Base-by-base conservation (phyloP, 75 land plant genomes). In the Chamaecyparis obtusa region DNA sequence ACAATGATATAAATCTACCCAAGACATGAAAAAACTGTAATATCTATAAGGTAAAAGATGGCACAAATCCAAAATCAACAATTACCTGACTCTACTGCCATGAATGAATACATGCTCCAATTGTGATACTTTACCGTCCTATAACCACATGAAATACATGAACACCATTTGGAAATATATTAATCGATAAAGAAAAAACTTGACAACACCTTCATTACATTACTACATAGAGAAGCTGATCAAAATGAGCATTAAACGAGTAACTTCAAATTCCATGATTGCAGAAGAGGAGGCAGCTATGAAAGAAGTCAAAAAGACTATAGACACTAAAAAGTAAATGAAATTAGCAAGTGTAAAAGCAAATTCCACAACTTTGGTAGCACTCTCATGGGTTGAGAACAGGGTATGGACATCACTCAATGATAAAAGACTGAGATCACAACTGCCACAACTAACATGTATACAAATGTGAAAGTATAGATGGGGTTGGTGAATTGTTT, bases 21-120 rank as follows among this genome's bases (percentile, higher is more conserved):
- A 56, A n/a, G 64, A 54, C 51, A 17, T 51, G 41, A 87, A 37
- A 17, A 88, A 32, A 84, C 11, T 17, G 69, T 30, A 3, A 27
- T 87, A 27, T 37, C 24, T 43, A 8, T 60, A n/a, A 86, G 39
- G 9, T 43, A 43, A 41, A 72, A 21, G 7, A 44, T 14, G 2
- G 57, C 9, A 44, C 35, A 43, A 19, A 86, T 19, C 24, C 46
- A 33, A 64, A 86, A 19, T 86, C 10, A 64, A 84, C 16, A 56
- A 55, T 46, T 83, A 96, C 98, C 98, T 96, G 46, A 96, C 97
- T 95, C 94, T 96, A 85, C 97, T 95, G n/a, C 97, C 97, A 57
- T 95, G 93, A 56, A 96, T 94, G 86, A 96, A 96, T 78, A 96
- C 98, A 92, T 96, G 98, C 91, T 96, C 98, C 56, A 96, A 89